Base-by-base conservation (phyloP, 2,329 filamentous ascomycete genomes). In the Monilinia aucupariae region DNA sequence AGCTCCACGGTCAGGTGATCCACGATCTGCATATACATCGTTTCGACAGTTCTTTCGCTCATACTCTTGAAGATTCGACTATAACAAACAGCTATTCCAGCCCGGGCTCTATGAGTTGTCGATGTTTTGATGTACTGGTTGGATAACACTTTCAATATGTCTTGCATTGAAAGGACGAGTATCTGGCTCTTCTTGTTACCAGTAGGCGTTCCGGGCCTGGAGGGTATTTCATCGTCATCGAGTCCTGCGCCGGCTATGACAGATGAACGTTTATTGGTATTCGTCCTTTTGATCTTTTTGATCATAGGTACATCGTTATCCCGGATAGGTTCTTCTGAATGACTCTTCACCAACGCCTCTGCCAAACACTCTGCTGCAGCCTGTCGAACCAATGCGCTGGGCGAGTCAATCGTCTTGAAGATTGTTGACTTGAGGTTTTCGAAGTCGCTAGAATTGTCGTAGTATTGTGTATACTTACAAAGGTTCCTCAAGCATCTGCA, bases 381-480 rank as follows among this genome's bases (percentile, higher is more conserved):
- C 75, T 93, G 90, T 65, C 94, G 85, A 59, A 96, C 91, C 34
- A 87, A 82, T 0, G 86, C 78, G 55, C 87, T 89, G 1, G 85
- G 76, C 43, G 88, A 92, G 69, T 99, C 94, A 64, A 96, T 88
- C 0, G 88, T 84, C 75, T 96, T 97, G 82, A 92, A 94, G 20
- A 96, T 78, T 7, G 88, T 85, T 41, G 83, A 84, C 75, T 93
- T 92, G 25, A 97, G 77, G 73, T 89, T 91, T 69, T 99, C 94
- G 72, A 96, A 96, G 73, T 99, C 94, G 73, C 82, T 87, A 17
- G 88, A 85, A 71, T 96, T 96, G 72, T 92, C 87, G 72, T 97
- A 97, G 73, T 90, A 96, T 0, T 83, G 76, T 0, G 92, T 97
- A 65, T 83, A 79, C 63, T 83, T 86, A 27, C 89, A 78, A 55